Percentiles rank a stretch among this genome's conserved stretches.
Conservation (phyloP, 2,329 filamentous ascomycete species). For the Penicillium sp. region DNA sequence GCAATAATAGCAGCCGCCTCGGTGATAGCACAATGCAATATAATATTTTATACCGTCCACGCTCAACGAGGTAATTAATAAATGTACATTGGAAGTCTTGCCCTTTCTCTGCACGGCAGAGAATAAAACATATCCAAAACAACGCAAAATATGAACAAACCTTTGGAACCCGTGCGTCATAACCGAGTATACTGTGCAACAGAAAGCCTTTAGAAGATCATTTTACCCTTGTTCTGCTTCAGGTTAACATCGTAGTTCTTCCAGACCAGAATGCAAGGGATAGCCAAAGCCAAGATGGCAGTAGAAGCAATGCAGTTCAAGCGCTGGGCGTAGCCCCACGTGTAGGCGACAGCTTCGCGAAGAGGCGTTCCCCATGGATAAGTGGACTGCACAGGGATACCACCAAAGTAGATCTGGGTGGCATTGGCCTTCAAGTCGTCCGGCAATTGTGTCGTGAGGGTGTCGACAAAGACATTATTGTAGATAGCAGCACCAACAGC, state of each 20-base stretch:
- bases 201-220: not conserved
- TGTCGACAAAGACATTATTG: slow-evolving; percentile 53
- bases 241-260: slow-evolving; percentile 39
- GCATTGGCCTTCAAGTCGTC: slow-evolving; percentile 17
- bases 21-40: not conserved
- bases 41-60: not conserved
- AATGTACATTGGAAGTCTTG: not conserved
- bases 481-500: slow-evolving; percentile 49
- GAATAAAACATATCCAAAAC: not conserved
- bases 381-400: slow-evolving; percentile 26
- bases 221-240: slow-evolving; percentile 38
- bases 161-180: not conserved
- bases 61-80: not conserved
- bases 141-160: not conserved
- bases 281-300: slow-evolving; percentile 28
- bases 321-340: slow-evolving; percentile 40
- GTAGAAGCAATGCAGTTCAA: slow-evolving; percentile 36
- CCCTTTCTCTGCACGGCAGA: not conserved
- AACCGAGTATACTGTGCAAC: not conserved
- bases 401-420: slow-evolving; percentile 24
- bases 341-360: slow-evolving; percentile 35
- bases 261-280: slow-evolving; percentile 37
- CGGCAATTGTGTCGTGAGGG: slow-evolving; percentile 48
- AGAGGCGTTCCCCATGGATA: slow-evolving; percentile 29
- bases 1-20: not conserved